A percentile compares a stretch with the other conserved stretches of the same genome.
Conservation (phyloP, 345 rosid species). For the Pseudoturritis turrita region DNA sequence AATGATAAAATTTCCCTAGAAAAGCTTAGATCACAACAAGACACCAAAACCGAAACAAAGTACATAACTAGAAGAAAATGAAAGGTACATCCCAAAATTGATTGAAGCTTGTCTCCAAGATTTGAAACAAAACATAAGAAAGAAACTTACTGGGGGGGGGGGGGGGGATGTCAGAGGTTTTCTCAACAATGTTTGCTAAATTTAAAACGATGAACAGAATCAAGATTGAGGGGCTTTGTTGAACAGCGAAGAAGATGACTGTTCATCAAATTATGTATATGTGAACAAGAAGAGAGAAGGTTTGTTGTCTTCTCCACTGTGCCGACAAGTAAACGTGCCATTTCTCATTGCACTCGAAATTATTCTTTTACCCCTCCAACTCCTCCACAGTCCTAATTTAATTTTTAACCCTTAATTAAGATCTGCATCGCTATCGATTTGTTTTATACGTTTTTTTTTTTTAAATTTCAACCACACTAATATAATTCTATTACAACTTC, state of each 20-base stretch:
- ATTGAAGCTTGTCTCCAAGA: conserved; percentile 19
- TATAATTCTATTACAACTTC: too few relatives aligned
- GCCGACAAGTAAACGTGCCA: conserved; percentile 36
- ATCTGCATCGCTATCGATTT: not conserved
- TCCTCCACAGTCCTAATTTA: conserved; percentile 5
- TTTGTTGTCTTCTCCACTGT: conserved; percentile 29
- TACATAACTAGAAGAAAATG: not conserved
- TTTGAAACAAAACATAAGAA: conserved; percentile 9
- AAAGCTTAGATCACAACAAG: conserved; percentile 1
- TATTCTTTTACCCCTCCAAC: conserved; percentile 28
- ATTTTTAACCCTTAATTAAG: not conserved
- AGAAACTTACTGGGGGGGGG: conserved; percentile 3
- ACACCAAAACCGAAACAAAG: conserved; percentile 3
- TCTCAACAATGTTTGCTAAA: not conserved
- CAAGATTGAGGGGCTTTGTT: conserved; percentile 3
- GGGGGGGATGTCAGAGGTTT: not conserved
- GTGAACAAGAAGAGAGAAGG: conserved; percentile 25
- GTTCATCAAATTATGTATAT: conserved; percentile 15
- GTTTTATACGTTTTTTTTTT: too few relatives aligned
- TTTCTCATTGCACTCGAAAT: conserved; percentile 14
- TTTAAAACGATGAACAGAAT: not conserved
- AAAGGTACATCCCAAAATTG: not conserved
- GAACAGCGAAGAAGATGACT: conserved; percentile 24
- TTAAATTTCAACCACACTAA: too few relatives aligned
- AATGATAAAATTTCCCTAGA: conserved; percentile 10